Evolutionary conservation across 2,329 filamentous ascomycete genomes (phyloP), one percentile per base, ranked within the genome.

Genomic region (Pyricularia sp.): DNA sequence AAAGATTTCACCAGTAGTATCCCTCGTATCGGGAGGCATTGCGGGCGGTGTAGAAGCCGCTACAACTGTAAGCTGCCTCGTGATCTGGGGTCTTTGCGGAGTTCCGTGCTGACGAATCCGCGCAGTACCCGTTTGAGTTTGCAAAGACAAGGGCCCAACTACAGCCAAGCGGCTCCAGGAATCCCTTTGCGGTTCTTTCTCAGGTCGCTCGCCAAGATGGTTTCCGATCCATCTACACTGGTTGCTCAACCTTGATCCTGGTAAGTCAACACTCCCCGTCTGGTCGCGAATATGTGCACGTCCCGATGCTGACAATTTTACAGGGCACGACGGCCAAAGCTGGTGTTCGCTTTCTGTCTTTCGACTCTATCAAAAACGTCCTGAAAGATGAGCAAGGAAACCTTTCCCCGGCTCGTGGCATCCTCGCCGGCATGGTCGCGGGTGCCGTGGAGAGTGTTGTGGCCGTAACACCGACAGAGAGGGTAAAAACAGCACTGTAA

Each of bases 381-480:
- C 75, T 84, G 2, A 85, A 86, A 73, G 83, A 86, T 69, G 82
- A 86, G 7, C 85, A 84, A 0, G 87, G 87, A 0, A 83, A 81
- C 1, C 76, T 90, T 9, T 85, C 85, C 0, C 83, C 87, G 0
- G 73, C 80, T 0, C 78, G 84, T 2, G 88, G 86, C 58, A 81
- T 91, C n/a, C 73, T 86, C 0, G 88, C 88, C 5, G 89, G 89
- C 10, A 90, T 90, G 86, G 78, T 81, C 1, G 85, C 87, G 0
- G 89, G 89, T 0, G 82, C 87, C 0, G 82, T 88, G 0, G 88
- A 88, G 23, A 87, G 83, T 68, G 80, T 88, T 0, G 82, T 85
- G n/a, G 88, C 87, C 1, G 88, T 91, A 0, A 91, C 88, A 2
- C 89, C 89, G 0, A 89, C 87, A 0, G 89, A 91, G 73, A 81